Evolutionary conservation across 2,329 filamentous ascomycete genomes (phyloP), one percentile per base, ranked within the genome.

Genomic region (Exophiala alcalophila): DNA sequence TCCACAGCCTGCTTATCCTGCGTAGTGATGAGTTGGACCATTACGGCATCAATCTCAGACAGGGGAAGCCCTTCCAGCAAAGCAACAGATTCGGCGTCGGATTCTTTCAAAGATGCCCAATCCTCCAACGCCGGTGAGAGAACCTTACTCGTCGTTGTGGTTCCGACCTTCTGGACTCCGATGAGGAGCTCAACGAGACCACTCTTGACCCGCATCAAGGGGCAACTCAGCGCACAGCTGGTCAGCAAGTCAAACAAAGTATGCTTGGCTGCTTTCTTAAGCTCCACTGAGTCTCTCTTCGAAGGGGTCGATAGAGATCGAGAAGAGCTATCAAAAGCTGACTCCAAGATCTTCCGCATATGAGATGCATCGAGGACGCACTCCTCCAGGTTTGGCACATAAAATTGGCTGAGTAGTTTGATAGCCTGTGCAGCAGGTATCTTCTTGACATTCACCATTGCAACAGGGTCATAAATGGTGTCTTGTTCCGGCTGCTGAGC

Each of bases 371-470:
- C 89, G 53, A 96, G 77, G 3, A 91, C 74, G 57, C 84, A 94
- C 64, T 96, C 92, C 64, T 96, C 90, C 7, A 95, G 67, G 2
- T 76, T 78, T 0, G 86, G 86, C 14, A 87, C 63, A n/a, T 96
- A 65, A 25, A 84, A 72, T 14, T 78, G 71, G 14, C 78, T 73
- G 1, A 92, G 59, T 14, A 94, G 65, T 44, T 78, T 81, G 29
- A 74, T 68, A 2, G 35, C 36, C 10, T 49, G 42, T 6, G 33
- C 12, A n/a, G 41, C n/a, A 12, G 38, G 12, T n/a, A 52, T 16
- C 4, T 34, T 38, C 28, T 49, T 52, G n/a, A 43, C 31, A 10
- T 52, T 35, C 10, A 20, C 19, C 34, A 46, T 35, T 11, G 45
- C 20, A 14, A 48, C n/a, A 3, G 28, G 35, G 24, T 52, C 49